phyloP scores from a whole-genome alignment of 345 rosid genomes.

The Rhodomyrtus tomentosa region DNA sequence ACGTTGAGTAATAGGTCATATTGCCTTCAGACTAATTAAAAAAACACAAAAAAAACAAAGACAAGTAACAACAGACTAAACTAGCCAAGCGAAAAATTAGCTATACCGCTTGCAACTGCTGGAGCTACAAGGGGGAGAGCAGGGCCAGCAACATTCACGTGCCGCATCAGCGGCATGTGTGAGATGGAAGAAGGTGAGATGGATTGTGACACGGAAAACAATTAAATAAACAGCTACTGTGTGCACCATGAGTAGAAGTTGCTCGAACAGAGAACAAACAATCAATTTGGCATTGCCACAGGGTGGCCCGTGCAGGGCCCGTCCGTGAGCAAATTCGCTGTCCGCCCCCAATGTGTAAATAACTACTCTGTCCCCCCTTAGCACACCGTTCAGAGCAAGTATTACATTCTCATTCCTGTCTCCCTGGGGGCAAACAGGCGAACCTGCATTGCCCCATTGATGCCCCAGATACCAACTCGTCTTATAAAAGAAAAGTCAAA shows the following conservation, averaged over 20 bases:
- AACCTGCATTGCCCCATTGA: not conserved
- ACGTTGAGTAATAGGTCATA: not conserved
- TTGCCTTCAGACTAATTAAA: not conserved
- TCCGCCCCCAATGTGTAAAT: not conserved
- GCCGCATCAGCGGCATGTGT: not conserved
- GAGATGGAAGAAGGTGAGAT: not conserved
- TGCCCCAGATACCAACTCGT: not conserved
- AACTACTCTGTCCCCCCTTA: not conserved
- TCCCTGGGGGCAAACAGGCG: not conserved
- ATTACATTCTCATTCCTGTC: not conserved
- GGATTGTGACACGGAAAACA: not conserved
- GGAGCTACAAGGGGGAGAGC: not conserved
- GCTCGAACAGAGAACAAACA: not conserved
- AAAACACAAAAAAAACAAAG: not conserved
- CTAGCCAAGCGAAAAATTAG: not conserved
- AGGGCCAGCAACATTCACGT: not conserved
- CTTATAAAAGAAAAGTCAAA: too few relatives aligned
- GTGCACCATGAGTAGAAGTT: not conserved
- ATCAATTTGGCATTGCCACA: not conserved
- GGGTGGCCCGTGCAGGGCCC: not conserved
- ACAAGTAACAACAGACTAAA: not conserved
- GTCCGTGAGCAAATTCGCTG: not conserved
- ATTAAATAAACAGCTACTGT: not conserved
- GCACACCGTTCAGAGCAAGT: not conserved
- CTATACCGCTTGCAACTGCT: not conserved